These are phyloP conservation scores for Penicillium argentinense DNA, from an alignment of 495 filamentous ascomycete species.

Conservation along the genomic window DNA sequence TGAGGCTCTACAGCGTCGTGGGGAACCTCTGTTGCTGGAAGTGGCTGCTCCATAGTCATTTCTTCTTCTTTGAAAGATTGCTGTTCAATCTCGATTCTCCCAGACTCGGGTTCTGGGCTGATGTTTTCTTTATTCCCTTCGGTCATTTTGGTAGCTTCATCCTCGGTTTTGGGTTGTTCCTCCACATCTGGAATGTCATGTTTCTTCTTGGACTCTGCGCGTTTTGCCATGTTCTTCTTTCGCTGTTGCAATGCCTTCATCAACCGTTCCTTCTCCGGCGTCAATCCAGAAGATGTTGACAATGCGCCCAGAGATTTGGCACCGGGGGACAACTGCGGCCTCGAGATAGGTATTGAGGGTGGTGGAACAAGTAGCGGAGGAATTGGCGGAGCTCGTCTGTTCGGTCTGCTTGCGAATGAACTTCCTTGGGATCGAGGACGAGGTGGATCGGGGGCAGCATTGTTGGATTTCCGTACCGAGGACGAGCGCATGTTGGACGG, in stretches of 20 bases:
- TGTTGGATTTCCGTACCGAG: conserved; percentile 40
- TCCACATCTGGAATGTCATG: conserved; percentile 23
- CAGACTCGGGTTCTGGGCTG: conserved; percentile 6
- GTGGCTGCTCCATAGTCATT: background rate
- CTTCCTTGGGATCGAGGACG: conserved; percentile 48
- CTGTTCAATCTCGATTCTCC: conserved; percentile 6
- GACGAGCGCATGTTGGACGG: conserved; percentile 51
- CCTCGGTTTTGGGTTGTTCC: conserved; percentile 6
- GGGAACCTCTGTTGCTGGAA: too few species aligned
- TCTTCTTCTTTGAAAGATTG: conserved; percentile 2
- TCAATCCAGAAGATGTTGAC: conserved; percentile 60
- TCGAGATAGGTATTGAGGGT: conserved; percentile 43
- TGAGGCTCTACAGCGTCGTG: background rate
- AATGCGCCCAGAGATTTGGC: conserved; percentile 47
- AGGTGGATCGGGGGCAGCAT: conserved; percentile 18
- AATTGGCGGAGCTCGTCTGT: conserved; percentile 40
- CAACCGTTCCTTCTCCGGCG: conserved; percentile 84
- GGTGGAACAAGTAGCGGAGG: conserved; percentile 49
- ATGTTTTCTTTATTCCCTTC: conserved; percentile 39
- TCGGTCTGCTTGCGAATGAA: conserved; percentile 33
- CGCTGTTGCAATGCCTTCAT: conserved; percentile 92
- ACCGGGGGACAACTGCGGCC: conserved; percentile 54
- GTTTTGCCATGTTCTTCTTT: conserved; percentile 67
- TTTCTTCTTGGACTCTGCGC: conserved; percentile 33
- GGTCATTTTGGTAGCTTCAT: background rate